Evolutionary conservation across 2,329 filamentous ascomycete genomes (phyloP), one percentile per base, ranked within the genome.

Genomic region (Monascus ruber): DNA sequence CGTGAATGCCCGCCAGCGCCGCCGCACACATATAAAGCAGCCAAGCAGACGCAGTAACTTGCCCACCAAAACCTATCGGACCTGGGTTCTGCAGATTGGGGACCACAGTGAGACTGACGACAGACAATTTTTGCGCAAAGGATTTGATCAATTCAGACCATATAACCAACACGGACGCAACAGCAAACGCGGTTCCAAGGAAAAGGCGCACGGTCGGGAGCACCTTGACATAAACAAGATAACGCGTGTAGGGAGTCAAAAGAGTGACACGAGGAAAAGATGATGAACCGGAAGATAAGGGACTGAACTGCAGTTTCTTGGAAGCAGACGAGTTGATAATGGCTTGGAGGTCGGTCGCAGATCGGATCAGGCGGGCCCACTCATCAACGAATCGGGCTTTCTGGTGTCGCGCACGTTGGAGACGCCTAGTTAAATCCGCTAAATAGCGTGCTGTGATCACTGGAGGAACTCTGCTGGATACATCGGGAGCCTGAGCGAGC

Each of bases 11-110:
- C 41, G 79, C 83, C 37, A 96, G 75, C 4, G 91, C 86, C 35
- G 87, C 87, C 9, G 83, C 73, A 59, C 85, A 94, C 91, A 98
- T 98, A 69, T 98, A 98, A 41, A 88, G 72, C 44, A 98, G 81
- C 91, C 91, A 98, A 9, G 78, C 68, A 2, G 86, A 81, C 1
- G 89, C 84, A 36, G 89, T 81, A 34, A 87, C 60, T 59, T 98
- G 91, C 4, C 87, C 86, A 2, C 81, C 82, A 50, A 96, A 87
- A 11, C 85, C 85, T 44, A 96, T 80, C 41, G 84, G 79, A 25
- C 81, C 81, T 41, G 77, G 76, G 7, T 80, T 75, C 32, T 79
- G 77, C 29, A 76, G 74, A 58, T 81, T 81, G 47, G 88, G 83
- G 51, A 83, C 67, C 33, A 76, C 60, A 36, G 72, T 66, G 34